Evolutionary conservation across 2,329 filamentous ascomycete species (phyloP), one percentile per base, ranked within the genome.

Genomic region (Ophiostoma australiae): DNA sequence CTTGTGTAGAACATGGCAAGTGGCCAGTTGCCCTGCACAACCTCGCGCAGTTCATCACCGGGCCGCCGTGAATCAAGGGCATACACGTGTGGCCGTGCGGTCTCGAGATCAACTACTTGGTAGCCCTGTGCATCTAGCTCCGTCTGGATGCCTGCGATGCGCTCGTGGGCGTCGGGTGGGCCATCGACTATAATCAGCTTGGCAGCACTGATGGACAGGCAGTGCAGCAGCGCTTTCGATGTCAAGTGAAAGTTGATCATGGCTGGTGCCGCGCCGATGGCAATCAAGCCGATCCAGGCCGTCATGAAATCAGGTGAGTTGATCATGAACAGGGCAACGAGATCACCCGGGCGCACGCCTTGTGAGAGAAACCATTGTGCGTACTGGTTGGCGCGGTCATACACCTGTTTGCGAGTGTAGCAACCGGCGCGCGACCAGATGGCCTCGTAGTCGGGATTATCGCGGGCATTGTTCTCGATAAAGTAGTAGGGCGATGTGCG

Each of bases 1-100:
- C 88, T 89, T 0, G 91, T 94, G 77, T 92, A 93, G 75, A 93
- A 87, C 33, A 93, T 78, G 39, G 84, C 87, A 74, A 87, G 83
- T 0, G 90, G 87, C 74, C 84, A 88, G 17, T 80, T 78, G 0
- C 81, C 82, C 66, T 81, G 80, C 1, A 90, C 81, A 3, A 79
- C 80, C 4, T 81, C 80, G 63, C 89, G 83, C 71, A 87, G 82
- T 39, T 84, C 80, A 73, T 90, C 84, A 0, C 82, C 83, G 0
- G 87, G 86, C 68, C 85, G 80, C 17, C 68, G 67, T 11, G 72
- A 67, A 13, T 74, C 72, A 2, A 13, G 70, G 15, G 48, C 37
- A 31, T 81, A 78, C 66, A 83, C 68, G 75, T 80, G 78, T 80
- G 73, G 83, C 41, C 84, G 79, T 1, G 78, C 78, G 15, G 81